Percentiles rank a stretch among this genome's conserved stretches.
These are phyloP conservation scores for Globisporangium echinulatum DNA, from an alignment of 352 stramenopile genomes.

Conservation along the genomic window DNA sequence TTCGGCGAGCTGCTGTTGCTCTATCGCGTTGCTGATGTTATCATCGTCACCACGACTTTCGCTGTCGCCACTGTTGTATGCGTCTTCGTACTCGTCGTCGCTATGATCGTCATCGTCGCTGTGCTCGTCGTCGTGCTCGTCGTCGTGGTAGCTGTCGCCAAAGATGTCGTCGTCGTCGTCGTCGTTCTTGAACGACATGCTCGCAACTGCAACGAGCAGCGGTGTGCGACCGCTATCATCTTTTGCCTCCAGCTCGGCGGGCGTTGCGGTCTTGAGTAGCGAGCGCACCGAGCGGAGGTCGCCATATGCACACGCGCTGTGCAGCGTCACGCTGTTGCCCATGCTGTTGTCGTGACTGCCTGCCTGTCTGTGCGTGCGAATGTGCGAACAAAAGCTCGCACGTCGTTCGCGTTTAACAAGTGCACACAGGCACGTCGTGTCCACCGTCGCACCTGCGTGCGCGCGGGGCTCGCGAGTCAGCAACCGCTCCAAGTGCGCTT, in stretches of 20 bases:
- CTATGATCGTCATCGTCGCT: slow-evolving; percentile 6
- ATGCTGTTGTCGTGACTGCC: slow-evolving; percentile 23
- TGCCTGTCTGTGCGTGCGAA: too few species aligned
- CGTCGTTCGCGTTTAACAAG: too few species aligned
- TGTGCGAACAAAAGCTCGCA: too few species aligned
- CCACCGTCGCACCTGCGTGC: too few species aligned
- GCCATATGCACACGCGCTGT: slow-evolving; percentile 71
- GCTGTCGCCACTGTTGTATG: too few species aligned
- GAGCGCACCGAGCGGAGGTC: slow-evolving; percentile 51
- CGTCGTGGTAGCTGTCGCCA: slow-evolving; percentile 24
- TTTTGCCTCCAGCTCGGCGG: slow-evolving; percentile 61
- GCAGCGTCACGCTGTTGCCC: slow-evolving; percentile 78
- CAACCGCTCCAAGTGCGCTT: too few species aligned
- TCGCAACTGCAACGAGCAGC: slow-evolving; percentile 62
- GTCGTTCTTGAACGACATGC: slow-evolving; percentile 42
- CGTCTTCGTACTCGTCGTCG: not conserved
- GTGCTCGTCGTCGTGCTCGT: slow-evolving; percentile 14
- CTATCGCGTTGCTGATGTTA: too few species aligned
- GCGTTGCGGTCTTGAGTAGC: slow-evolving; percentile 52
- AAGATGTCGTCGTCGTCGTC: slow-evolving; percentile 23
- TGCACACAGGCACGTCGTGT: too few species aligned
- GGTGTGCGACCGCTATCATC: slow-evolving; percentile 74
- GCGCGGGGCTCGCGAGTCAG: too few species aligned
- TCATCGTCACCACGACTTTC: too few species aligned
- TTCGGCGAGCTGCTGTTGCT: too few species aligned